These are phyloP conservation scores for Phaeotremella fagi DNA, from an alignment of 768 basidiomycete genomes.

Conservation along the genomic window DNA sequence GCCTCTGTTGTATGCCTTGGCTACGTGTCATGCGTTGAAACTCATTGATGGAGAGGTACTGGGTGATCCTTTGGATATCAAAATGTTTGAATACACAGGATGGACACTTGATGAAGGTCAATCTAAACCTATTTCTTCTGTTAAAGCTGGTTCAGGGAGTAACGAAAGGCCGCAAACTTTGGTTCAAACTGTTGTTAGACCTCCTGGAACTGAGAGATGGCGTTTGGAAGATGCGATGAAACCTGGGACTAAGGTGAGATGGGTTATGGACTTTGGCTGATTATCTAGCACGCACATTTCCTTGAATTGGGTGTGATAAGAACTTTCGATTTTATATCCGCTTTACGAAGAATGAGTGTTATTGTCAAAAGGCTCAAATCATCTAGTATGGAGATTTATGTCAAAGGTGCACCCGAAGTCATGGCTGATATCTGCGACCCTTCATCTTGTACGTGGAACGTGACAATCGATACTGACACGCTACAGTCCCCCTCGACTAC, in stretches of 20 bases:
- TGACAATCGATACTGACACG: neutral
- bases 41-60: slow-evolving; percentile 80
- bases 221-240: slow-evolving; percentile 88
- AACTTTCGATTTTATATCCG: slow-evolving; percentile 92
- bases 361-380: slow-evolving; percentile 93
- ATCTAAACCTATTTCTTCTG: slow-evolving; percentile 55
- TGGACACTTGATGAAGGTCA: slow-evolving; percentile 96
- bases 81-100: slow-evolving; percentile 96
- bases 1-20: slow-evolving; percentile 81
- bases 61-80: slow-evolving; percentile 91
- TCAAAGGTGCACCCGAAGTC: slow-evolving; percentile 98
- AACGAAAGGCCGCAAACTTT: slow-evolving; percentile 69
- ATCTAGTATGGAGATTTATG: slow-evolving; percentile 92
- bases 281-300: slow-evolving; percentile 81
- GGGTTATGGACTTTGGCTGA: neutral
- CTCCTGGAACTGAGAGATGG: slow-evolving; percentile 88
- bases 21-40: slow-evolving; percentile 94
- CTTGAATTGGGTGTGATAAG: slow-evolving; percentile 93
- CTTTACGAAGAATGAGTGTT: slow-evolving; percentile 92
- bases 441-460: slow-evolving; percentile 67
- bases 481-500: slow-evolving; percentile 85
- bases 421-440: slow-evolving; percentile 92
- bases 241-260: slow-evolving; percentile 66
- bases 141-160: slow-evolving; percentile 5
- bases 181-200: slow-evolving; percentile 93